A percentile compares a stretch with the other conserved stretches of the same genome.
Evolutionary conservation across 371 early-diverging fungal species (phyloP).

Genomic region (Basidiobolus meristosporus): DNA sequence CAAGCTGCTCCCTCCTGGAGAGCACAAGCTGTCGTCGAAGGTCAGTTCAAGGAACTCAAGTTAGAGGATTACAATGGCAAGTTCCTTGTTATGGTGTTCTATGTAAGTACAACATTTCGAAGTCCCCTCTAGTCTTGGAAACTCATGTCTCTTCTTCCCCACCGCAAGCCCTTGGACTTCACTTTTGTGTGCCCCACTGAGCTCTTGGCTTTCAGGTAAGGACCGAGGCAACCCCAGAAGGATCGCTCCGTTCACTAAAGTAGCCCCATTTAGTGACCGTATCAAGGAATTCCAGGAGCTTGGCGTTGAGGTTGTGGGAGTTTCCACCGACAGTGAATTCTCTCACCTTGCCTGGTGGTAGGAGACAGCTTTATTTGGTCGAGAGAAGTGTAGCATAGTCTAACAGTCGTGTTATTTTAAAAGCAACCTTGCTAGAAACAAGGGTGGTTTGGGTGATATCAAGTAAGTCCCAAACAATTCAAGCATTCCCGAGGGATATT

Average conservation of each 20-base stretch:
- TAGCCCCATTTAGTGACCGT: slow-evolving; percentile 1
- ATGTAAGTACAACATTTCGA: background rate
- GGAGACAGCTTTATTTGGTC: background rate
- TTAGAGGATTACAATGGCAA: slow-evolving; percentile 7
- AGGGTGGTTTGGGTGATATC: too few relatives aligned
- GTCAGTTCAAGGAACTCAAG: slow-evolving; percentile 5
- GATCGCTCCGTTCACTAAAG: background rate
- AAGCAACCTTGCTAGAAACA: too few relatives aligned
- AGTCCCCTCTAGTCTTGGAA: too few relatives aligned
- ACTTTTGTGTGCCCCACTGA: slow-evolving; percentile 77
- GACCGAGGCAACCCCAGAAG: slow-evolving; percentile 2
- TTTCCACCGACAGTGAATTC: slow-evolving; percentile 33
- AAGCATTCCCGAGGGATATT: too few relatives aligned
- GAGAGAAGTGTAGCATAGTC: too few relatives aligned
- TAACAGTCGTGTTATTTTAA: too few relatives aligned
- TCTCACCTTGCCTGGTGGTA: slow-evolving; percentile 44
- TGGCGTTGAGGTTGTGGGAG: slow-evolving; percentile 13
- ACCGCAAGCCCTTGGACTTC: slow-evolving; percentile 7
- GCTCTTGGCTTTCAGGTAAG: slow-evolving; percentile 75
- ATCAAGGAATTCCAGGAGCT: slow-evolving; percentile 51
- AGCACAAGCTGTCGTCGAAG: slow-evolving; percentile 6
- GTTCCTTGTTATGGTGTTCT: slow-evolving; percentile 11
- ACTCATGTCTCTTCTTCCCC: too few relatives aligned
- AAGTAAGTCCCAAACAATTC: too few relatives aligned
- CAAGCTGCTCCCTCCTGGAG: slow-evolving; percentile 8